Conservation (phyloP, 306 rosid species). For the Dryas alaskensis region DNA sequence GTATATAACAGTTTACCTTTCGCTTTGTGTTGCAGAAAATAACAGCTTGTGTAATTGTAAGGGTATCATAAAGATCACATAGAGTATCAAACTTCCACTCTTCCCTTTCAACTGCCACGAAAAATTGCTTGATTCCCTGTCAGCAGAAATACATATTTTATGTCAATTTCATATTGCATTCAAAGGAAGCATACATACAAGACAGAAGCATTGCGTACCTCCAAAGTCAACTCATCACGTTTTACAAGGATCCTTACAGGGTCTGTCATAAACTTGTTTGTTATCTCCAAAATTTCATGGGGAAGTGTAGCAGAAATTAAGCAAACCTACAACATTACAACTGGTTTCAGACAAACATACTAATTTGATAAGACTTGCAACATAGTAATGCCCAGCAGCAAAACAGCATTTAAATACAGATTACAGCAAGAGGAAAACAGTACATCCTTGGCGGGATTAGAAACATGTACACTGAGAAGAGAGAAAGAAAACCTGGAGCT, state of each 20-base stretch:
- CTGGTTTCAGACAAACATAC: conserved; percentile 9
- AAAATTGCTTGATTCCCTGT: conserved; percentile 99
- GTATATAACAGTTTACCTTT: conserved; percentile 50
- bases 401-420: background rate
- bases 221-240: conserved; percentile 98
- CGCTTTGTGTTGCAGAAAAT: conserved; percentile 95
- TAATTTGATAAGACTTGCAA: background rate
- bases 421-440: background rate
- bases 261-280: conserved; percentile 96
- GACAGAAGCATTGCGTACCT: conserved; percentile 46
- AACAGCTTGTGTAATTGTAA: conserved; percentile 96
- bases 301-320: conserved; percentile 99
- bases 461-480: background rate
- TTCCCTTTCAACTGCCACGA: conserved; percentile 94
- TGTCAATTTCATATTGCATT: conserved; percentile 24
- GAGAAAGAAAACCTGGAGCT: conserved; percentile 76
- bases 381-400: background rate
- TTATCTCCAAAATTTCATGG: conserved; percentile 96
- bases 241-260: conserved; percentile 96
- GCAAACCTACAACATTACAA: conserved; percentile 55
- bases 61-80: conserved; percentile 97
- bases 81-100: conserved; percentile 98
- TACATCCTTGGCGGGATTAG: background rate
- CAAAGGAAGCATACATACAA: conserved; percentile 6
- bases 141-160: conserved; percentile 8